These are phyloP conservation scores for Pseudogymnoascus sp. DNA, from an alignment of 2,329 filamentous ascomycete species.

Conservation along the genomic window DNA sequence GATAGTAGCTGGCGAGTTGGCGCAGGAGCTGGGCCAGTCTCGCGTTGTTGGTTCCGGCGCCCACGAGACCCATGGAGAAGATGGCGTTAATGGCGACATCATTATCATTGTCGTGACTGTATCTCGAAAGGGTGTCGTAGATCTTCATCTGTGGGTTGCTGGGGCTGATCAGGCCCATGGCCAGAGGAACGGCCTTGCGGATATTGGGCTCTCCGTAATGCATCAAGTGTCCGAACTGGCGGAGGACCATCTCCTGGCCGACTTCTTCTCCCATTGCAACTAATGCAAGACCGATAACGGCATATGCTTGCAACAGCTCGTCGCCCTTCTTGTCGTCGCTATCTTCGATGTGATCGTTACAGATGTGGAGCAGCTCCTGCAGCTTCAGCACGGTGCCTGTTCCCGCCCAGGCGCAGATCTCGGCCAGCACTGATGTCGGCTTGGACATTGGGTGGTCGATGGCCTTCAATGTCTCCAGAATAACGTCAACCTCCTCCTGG, in stretches of 20 bases:
- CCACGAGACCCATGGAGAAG: slow-evolving; percentile 95
- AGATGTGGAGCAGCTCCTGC: slow-evolving; percentile 93
- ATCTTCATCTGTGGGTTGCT: slow-evolving; percentile 99
- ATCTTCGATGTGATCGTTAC: slow-evolving; percentile 94
- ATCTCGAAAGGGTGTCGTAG: slow-evolving; percentile 93
- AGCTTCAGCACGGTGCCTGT: slow-evolving; percentile 96
- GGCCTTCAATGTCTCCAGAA: slow-evolving; percentile 90
- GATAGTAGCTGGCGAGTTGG: slow-evolving; percentile 96
- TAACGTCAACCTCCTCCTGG: slow-evolving; percentile 97
- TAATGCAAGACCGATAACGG: slow-evolving; percentile 84
- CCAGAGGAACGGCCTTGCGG: slow-evolving; percentile 86
- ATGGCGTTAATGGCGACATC: slow-evolving; percentile 98
- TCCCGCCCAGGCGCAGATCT: slow-evolving; percentile 96
- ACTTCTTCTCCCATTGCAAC: slow-evolving; percentile 98
- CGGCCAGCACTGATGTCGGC: slow-evolving; percentile 86
- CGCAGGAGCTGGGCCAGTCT: slow-evolving; percentile 87
- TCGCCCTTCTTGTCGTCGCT: slow-evolving; percentile 92
- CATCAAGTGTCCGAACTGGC: slow-evolving; percentile 97
- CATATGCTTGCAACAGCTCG: slow-evolving; percentile 90
- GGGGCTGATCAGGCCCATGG: slow-evolving; percentile 92
- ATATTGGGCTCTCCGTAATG: slow-evolving; percentile 98
- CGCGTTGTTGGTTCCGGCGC: slow-evolving; percentile 96
- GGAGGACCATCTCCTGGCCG: slow-evolving; percentile 96
- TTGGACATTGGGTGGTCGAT: slow-evolving; percentile 96
- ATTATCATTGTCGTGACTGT: slow-evolving; percentile 97